These are phyloP conservation scores for Naganishia cerealis DNA, from an alignment of 1,284 basidiomycete species.

Conservation along the genomic window DNA sequence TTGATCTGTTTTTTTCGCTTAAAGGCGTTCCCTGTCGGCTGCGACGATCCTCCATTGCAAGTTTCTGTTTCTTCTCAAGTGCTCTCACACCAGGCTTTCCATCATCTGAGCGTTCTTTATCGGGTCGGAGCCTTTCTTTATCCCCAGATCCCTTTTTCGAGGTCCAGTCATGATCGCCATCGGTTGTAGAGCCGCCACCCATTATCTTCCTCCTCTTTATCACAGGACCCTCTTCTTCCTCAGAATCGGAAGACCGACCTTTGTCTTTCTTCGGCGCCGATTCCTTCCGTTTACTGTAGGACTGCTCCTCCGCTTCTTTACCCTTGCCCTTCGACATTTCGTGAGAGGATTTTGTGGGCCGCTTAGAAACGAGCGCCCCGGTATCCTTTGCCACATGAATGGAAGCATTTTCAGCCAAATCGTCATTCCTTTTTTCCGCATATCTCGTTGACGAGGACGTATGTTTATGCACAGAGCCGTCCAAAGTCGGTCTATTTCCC, in stretches of 20 bases:
- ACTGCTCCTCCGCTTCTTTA: neutral
- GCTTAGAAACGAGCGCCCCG: neutral
- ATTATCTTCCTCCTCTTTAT: conserved; percentile 23
- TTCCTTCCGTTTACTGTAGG: neutral
- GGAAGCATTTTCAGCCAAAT: neutral
- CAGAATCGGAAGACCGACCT: conserved; percentile 15
- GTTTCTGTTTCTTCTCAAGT: conserved; percentile 21
- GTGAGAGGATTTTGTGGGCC: neutral
- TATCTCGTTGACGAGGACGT: neutral
- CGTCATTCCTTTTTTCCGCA: neutral
- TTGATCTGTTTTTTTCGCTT: conserved; percentile 20
- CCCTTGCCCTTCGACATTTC: conserved; percentile 23
- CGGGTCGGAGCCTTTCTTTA: neutral
- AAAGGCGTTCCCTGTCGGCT: conserved; percentile 22
- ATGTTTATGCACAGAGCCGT: neutral
- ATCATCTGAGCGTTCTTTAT: conserved; percentile 9
- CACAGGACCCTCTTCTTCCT: conserved; percentile 19
- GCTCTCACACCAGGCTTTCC: conserved; percentile 5
- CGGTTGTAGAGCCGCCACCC: neutral
- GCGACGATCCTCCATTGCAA: conserved; percentile 10
- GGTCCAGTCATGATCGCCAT: neutral
- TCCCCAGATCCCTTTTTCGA: conserved; percentile 8
- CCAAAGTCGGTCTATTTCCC: neutral
- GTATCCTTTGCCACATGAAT: neutral
- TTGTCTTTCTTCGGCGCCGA: conserved; percentile 3